Evolutionary conservation across 192 early-diverging fungal genomes (phyloP).

Genomic region (Physocladia obscura): DNA sequence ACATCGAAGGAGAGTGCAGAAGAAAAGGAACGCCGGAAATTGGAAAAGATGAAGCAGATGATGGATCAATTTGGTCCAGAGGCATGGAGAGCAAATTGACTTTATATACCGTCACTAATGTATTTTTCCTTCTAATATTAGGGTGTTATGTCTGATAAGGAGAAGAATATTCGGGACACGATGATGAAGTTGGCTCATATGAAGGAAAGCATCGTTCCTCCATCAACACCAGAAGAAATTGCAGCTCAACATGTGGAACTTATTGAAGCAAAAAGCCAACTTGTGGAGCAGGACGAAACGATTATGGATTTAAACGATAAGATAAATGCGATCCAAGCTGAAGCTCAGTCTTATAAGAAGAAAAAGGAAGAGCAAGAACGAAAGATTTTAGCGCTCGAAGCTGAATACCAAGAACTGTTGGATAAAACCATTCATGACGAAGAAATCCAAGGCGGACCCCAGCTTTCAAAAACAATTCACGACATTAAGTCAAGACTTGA

Average conservation of each 20-base stretch:
- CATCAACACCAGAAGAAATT: conserved; percentile 62
- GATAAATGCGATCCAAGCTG: conserved; percentile 41
- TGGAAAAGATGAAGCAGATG: conserved; percentile 83
- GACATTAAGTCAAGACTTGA: conserved; percentile 85
- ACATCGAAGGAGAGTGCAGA: conserved; percentile 40
- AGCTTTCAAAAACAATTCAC: conserved; percentile 45
- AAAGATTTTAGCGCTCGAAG: conserved; percentile 67
- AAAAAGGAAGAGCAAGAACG: conserved; percentile 70
- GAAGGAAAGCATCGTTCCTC: conserved; percentile 46
- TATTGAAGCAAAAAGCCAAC: conserved; percentile 59
- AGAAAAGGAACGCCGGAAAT: conserved; percentile 76
- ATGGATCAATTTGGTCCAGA: conserved; percentile 78
- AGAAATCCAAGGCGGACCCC: conserved; percentile 42
- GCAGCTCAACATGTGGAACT: conserved; percentile 70
- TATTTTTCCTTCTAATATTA: too few species aligned
- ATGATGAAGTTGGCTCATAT: conserved; percentile 67
- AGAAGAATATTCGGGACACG: conserved; percentile 70
- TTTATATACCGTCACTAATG: too few species aligned
- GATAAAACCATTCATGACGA: conserved; percentile 75
- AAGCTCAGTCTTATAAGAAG: conserved; percentile 54
- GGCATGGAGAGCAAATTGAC: conserved; percentile 25
- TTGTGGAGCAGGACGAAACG: conserved; percentile 63
- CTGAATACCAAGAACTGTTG: conserved; percentile 81
- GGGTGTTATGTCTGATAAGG: conserved; percentile 73
- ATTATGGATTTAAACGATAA: conserved; percentile 51